Evolutionary conservation across 2,329 filamentous ascomycete species (phyloP), one percentile per base, ranked within the genome.

Genomic region (Talaromyces pinophilus): DNA sequence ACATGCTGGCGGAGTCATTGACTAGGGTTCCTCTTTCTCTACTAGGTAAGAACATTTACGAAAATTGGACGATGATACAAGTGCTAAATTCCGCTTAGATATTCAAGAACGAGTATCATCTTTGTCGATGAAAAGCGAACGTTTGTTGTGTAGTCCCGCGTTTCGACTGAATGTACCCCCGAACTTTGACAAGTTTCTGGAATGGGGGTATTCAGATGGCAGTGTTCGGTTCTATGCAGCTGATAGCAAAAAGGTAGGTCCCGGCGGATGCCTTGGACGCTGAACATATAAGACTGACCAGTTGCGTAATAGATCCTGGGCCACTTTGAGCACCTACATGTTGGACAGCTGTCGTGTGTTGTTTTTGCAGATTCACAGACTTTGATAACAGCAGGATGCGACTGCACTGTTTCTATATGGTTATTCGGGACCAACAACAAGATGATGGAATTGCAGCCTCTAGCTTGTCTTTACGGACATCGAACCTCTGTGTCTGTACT

Each of bases 121-220:
- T 1, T 82, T 99, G 35, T 90, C 92, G 0, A 82, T 88, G 8
- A 95, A 92, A 72, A 84, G 92, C 8, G 93, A 97, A 73, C 89
- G 92, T 15, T 82, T 98, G 4, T 83, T 98, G 3, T 96, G 91
- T 72, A 90, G 92, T 3, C 91, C 92, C 17, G 88, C 93, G 0
- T 92, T 96, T 78, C 87, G 92, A 22, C 84, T 97, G 50, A 95
- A 97, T 73, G 88, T 98, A 13, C 91, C 93, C 0, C 93, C 94
- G 0, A 81, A 83, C 60, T 96, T 92, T 74, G 93, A 98, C 78
- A 93, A 93, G 72, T 97, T 92, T 73, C 86, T 98, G 71, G 93
- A 97, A 80, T 98, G 94, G 94, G 94, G 94, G 1, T 98, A 96
- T 72, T 91, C 92, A 0, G 95, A 99, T 77, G 92, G 92, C 71